A percentile compares a stretch with the other conserved stretches of the same genome.
These are phyloP conservation scores for Boletus vermiculosoides DNA, from an alignment of 768 basidiomycete species.

Conservation along the genomic window DNA sequence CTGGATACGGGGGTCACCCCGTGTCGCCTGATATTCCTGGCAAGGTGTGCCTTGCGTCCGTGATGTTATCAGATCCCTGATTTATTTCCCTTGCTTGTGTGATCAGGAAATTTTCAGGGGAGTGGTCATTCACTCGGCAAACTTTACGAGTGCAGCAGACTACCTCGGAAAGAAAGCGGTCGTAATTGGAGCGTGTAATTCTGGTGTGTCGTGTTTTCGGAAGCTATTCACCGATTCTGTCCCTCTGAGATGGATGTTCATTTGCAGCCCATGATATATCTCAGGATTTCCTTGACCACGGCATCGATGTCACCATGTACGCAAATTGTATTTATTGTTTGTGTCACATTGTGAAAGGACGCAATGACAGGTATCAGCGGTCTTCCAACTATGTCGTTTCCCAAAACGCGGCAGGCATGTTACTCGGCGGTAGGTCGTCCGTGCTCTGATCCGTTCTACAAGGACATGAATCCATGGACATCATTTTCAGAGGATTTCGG, in stretches of 20 bases:
- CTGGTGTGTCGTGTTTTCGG: conserved; percentile 31
- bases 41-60: not conserved
- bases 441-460: not conserved
- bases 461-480: not conserved
- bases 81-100: not conserved
- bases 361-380: conserved; percentile 1
- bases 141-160: conserved; percentile 44
- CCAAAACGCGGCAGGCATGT: not conserved
- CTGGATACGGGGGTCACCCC: conserved; percentile 43
- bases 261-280: conserved; percentile 31
- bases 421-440: conserved; percentile 6
- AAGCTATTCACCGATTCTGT: not conserved
- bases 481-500: not conserved
- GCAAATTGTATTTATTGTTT: not conserved
- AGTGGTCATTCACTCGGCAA: conserved; percentile 43
- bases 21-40: conserved; percentile 39
- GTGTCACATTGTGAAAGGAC: not conserved
- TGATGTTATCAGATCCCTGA: not conserved
- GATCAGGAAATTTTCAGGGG: conserved; percentile 48
- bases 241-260: not conserved
- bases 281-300: conserved; percentile 26
- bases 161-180: conserved; percentile 59
- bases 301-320: conserved; percentile 20
- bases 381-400: conserved; percentile 6
- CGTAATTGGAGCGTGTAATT: conserved; percentile 57